Conservation (phyloP, 306 rosid genomes). For the peach (Prunus persica) region DNA sequence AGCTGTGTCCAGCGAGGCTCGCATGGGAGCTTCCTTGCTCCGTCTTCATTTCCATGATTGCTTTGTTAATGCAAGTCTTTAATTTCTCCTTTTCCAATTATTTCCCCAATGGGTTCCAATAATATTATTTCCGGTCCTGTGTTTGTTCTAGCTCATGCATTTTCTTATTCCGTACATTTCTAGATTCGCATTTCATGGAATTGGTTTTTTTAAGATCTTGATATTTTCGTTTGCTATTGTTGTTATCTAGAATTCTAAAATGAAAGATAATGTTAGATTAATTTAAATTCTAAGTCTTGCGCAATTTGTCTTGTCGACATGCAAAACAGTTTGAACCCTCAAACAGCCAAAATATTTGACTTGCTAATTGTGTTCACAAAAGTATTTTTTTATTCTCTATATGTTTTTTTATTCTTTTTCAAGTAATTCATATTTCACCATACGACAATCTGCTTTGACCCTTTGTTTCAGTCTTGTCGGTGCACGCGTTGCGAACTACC, state of each 20-base stretch:
- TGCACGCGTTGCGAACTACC: not conserved
- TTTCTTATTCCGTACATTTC: not conserved
- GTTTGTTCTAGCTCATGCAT: not conserved
- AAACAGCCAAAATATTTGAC: not conserved
- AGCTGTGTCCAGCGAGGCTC: slow-evolving; percentile 51
- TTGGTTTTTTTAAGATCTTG: not conserved
- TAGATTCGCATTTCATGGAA: not conserved
- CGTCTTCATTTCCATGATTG: slow-evolving; percentile 92
- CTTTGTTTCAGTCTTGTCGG: not conserved
- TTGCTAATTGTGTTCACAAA: not conserved
- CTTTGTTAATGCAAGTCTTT: slow-evolving; percentile 70
- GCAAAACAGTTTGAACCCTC: not conserved
- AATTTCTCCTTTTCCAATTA: not conserved
- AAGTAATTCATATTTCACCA: not conserved
- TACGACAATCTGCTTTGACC: not conserved
- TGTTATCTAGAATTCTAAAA: not conserved
- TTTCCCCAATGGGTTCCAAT: not conserved
- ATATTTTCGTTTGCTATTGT: not conserved
- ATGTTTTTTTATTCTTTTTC: not conserved
- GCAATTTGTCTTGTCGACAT: not conserved
- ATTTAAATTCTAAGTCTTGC: not conserved
- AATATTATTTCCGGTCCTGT: not conserved
- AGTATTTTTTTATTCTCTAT: not conserved
- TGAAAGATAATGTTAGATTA: not conserved
- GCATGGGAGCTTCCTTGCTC: slow-evolving; percentile 84